These are phyloP conservation scores for Xanthoconium stramineum DNA, from an alignment of 768 basidiomycete species.

Conservation along the genomic window DNA sequence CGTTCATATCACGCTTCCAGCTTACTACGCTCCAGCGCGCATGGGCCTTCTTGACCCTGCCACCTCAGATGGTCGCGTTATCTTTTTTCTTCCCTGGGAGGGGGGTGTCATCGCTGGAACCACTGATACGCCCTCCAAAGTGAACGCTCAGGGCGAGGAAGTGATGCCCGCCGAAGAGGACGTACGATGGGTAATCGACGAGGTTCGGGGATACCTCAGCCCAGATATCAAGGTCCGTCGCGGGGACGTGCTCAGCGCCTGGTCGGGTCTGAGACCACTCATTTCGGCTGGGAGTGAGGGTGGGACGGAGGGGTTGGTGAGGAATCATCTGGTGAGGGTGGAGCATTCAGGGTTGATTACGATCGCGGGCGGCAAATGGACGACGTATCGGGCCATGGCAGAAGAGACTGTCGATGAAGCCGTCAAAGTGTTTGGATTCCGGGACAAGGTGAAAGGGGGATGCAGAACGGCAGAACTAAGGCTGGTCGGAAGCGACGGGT, in stretches of 20 bases:
- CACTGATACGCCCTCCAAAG: constrained; percentile 78
- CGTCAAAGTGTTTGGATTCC: constrained; percentile 70
- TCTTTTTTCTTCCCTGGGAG: constrained; percentile 99
- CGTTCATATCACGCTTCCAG: constrained; percentile 93
- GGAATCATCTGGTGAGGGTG: constrained; percentile 91
- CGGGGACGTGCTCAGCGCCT: constrained; percentile 93
- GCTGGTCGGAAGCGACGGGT: constrained; percentile 89
- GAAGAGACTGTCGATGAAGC: constrained; percentile 91
- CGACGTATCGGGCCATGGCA: constrained; percentile 95
- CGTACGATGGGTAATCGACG: constrained; percentile 94
- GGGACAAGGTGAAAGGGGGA: constrained; percentile 47
- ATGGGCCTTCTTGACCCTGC: constrained; percentile 96
- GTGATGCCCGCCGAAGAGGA: constrained; percentile 90
- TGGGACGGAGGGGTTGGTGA: constrained; percentile 82
- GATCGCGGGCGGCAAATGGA: constrained; percentile 98
- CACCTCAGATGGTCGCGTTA: constrained; percentile 94
- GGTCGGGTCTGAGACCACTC: constrained; percentile 89
- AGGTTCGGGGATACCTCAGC: constrained; percentile 83
- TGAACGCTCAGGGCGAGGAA: constrained; percentile 52
- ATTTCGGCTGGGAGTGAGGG: constrained; percentile 75
- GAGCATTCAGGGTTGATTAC: constrained; percentile 81
- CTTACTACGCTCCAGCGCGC: constrained; percentile 91
- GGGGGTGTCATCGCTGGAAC: constrained; percentile 97
- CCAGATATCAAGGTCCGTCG: constrained; percentile 92
- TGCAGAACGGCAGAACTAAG: constrained; percentile 81